Evolutionary conservation across 495 filamentous ascomycete species (phyloP).

Genomic region (Ramalina peruviana): DNA sequence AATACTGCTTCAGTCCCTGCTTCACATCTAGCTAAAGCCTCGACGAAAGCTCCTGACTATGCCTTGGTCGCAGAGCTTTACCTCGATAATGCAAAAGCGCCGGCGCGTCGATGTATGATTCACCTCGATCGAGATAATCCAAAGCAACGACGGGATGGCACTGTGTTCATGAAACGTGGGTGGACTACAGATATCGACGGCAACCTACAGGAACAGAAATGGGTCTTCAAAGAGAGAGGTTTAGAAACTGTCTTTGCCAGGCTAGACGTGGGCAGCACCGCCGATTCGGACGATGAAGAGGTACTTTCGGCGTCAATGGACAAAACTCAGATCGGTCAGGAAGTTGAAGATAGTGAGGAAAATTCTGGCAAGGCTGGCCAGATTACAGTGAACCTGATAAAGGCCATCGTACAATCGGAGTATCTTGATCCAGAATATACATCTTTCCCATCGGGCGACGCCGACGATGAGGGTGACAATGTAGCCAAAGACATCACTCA

Average conservation of each 20-base stretch:
- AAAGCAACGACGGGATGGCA: conserved; percentile 6
- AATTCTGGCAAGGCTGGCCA: conserved; percentile 12
- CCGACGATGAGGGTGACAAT: conserved; percentile 9
- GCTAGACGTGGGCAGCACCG: neutral
- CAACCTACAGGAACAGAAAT: conserved; percentile 8
- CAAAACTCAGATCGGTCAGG: too few species aligned
- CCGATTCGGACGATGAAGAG: neutral
- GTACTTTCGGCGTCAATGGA: neutral
- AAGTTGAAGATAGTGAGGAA: too few species aligned
- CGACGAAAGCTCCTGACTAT: conserved; percentile 7
- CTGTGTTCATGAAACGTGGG: conserved; percentile 8
- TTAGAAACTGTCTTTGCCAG: conserved; percentile 17
- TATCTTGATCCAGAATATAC: conserved; percentile 1
- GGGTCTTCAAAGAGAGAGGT: conserved; percentile 20
- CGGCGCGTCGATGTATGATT: conserved; percentile 16
- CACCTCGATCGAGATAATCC: conserved; percentile 16
- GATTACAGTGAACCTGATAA: conserved; percentile 16
- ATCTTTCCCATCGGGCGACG: conserved; percentile 4
- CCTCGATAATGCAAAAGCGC: conserved; percentile 16
- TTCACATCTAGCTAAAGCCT: too few species aligned
- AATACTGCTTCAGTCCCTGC: too few species aligned
- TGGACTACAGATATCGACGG: conserved; percentile 14
- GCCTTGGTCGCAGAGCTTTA: conserved; percentile 17
- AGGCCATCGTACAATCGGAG: conserved; percentile 12
- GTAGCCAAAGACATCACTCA: conserved; percentile 13